These are phyloP conservation scores for Cladosporium sp. DNA, from an alignment of 2,329 filamentous ascomycete species.

Conservation along the genomic window DNA sequence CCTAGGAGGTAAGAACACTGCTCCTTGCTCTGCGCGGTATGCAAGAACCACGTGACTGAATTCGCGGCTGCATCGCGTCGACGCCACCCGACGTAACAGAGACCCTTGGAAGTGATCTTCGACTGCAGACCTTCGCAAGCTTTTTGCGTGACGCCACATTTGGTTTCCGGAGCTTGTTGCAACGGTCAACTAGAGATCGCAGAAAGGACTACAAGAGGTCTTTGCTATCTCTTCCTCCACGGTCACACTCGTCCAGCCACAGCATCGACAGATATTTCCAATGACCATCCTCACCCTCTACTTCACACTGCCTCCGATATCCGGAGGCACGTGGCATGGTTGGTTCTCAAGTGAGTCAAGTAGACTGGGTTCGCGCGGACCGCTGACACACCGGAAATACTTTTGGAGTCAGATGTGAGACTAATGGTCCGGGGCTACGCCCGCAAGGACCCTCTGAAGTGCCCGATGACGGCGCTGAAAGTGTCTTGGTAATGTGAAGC, in stretches of 20 bases:
- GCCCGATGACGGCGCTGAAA: slow-evolving; percentile 5
- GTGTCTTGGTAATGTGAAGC: neutral
- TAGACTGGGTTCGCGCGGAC: slow-evolving; percentile 1
- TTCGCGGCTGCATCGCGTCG: neutral
- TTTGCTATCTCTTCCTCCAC: too few species aligned
- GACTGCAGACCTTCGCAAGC: neutral
- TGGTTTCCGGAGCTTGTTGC: neutral
- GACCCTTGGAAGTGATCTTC: neutral
- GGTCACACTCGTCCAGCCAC: too few species aligned
- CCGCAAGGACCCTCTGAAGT: slow-evolving; percentile 1
- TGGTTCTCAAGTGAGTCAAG: neutral
- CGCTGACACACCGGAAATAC: slow-evolving; percentile 11
- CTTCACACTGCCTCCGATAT: neutral
- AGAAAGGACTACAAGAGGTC: too few species aligned
- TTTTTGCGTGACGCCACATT: neutral
- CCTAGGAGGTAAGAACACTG: too few species aligned
- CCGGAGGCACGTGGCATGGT: slow-evolving; percentile 1
- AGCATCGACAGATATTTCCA: too few species aligned
- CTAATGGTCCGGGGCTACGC: neutral
- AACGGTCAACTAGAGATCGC: neutral
- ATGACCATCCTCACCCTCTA: too few species aligned
- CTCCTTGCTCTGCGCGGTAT: too few species aligned
- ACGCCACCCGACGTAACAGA: neutral
- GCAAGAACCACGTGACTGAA: too few species aligned
- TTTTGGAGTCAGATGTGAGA: slow-evolving; percentile 1